phyloP scores from a whole-genome alignment of 345 rosid species.

The Salix dunnii region DNA sequence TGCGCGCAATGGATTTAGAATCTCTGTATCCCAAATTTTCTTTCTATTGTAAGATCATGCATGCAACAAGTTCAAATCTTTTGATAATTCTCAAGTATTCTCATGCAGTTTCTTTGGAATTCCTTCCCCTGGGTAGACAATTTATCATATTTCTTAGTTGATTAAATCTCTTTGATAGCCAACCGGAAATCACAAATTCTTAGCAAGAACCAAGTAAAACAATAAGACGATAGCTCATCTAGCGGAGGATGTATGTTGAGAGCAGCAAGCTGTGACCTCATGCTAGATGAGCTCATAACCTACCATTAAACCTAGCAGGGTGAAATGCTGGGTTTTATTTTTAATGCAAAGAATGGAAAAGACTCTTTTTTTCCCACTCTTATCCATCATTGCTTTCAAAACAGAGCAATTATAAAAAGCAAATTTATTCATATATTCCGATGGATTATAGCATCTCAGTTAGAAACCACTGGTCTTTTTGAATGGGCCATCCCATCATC shows the following conservation, averaged over 20 bases:
- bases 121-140: too few relatives aligned
- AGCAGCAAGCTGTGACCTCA: not conserved
- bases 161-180: not conserved
- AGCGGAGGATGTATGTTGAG: not conserved
- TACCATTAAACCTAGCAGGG: not conserved
- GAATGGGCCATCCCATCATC: too few relatives aligned
- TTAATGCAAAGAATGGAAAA: too few relatives aligned
- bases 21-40: not conserved
- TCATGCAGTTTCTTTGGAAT: too few relatives aligned
- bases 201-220: not conserved
- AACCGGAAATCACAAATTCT: not conserved
- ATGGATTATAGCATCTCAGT: too few relatives aligned
- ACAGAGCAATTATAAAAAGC: not conserved
- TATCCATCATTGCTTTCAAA: not conserved
- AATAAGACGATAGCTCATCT: not conserved
- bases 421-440: too few relatives aligned
- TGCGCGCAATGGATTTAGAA: not conserved
- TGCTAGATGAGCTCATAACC: not conserved
- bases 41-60: too few relatives aligned
- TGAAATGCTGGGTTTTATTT: too few relatives aligned
- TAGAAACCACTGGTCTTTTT: too few relatives aligned
- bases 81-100: too few relatives aligned
- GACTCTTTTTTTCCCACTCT: not conserved
- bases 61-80: too few relatives aligned
- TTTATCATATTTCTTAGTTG: too few relatives aligned